Evolutionary conservation across 495 filamentous ascomycete species (phyloP).

Genomic region (Alectoria sarmentosa): DNA sequence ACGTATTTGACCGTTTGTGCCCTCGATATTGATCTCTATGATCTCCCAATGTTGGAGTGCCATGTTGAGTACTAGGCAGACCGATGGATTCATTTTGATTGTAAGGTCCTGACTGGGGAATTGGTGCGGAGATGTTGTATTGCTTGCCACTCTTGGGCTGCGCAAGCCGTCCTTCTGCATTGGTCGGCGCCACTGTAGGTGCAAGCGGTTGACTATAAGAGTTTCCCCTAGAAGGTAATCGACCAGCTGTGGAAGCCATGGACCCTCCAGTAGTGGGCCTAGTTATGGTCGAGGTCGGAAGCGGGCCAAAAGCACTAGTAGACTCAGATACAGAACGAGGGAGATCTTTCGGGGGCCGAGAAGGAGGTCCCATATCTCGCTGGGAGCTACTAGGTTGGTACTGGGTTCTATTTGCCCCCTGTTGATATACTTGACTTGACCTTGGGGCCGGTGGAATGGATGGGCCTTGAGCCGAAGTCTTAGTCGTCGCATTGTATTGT

Average conservation of each 20-base stretch:
- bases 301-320: slow-evolving; percentile 40
- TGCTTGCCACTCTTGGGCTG: slow-evolving; percentile 69
- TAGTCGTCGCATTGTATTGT: slow-evolving; percentile 38
- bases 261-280: slow-evolving; percentile 80
- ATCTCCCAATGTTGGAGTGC: slow-evolving; percentile 37
- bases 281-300: slow-evolving; percentile 39
- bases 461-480: slow-evolving; percentile 47
- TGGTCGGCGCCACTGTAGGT: slow-evolving; percentile 80
- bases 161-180: slow-evolving; percentile 83
- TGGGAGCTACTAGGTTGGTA: slow-evolving; percentile 42
- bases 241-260: slow-evolving; percentile 59
- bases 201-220: slow-evolving; percentile 87
- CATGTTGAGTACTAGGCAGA: slow-evolving; percentile 51
- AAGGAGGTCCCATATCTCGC: slow-evolving; percentile 40
- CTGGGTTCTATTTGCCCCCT: slow-evolving; percentile 34
- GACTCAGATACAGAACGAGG: slow-evolving; percentile 52
- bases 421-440: slow-evolving; percentile 22
- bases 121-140: slow-evolving; percentile 69
- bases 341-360: slow-evolving; percentile 42
- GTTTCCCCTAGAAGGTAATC: slow-evolving; percentile 65
- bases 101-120: slow-evolving; percentile 47
- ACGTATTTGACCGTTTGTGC: slow-evolving; percentile 89
- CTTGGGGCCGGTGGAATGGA: slow-evolving; percentile 38
- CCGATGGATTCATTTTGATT: slow-evolving; percentile 40
- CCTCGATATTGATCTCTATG: slow-evolving; percentile 50